Evolutionary conservation across 768 basidiomycete species (phyloP).

Genomic region (Psilocybe subaeruginosa): DNA sequence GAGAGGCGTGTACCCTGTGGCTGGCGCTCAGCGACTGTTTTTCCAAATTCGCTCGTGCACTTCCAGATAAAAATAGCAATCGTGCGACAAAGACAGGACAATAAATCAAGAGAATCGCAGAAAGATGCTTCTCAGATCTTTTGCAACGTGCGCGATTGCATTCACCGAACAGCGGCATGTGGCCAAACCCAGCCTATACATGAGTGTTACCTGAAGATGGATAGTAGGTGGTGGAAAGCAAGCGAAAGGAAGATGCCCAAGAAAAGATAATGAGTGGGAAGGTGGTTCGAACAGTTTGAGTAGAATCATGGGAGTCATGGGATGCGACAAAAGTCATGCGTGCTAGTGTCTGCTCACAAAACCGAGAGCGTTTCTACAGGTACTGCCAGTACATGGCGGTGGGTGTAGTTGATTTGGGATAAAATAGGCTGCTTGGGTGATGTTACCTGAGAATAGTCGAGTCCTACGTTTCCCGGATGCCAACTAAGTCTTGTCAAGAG

Average conservation of each 20-base stretch:
- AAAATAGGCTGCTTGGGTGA: background rate
- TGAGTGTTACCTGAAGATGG: background rate
- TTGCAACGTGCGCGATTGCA: background rate
- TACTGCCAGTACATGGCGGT: background rate
- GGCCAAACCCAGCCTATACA: background rate
- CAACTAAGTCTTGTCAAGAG: background rate
- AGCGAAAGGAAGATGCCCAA: background rate
- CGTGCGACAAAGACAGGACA: background rate
- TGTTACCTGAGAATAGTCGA: background rate
- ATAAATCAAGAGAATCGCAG: background rate
- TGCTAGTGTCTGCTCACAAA: too few species aligned
- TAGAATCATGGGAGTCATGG: background rate
- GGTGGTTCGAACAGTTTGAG: background rate
- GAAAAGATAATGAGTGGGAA: background rate
- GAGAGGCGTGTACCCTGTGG: background rate
- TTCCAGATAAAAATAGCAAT: background rate
- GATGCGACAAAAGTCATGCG: background rate
- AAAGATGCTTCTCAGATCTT: background rate
- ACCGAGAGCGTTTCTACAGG: background rate
- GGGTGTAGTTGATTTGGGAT: background rate
- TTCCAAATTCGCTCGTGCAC: background rate
- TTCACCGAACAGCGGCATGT: background rate
- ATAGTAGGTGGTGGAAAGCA: background rate
- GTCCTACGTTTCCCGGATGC: background rate
- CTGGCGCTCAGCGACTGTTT: background rate